Base-by-base conservation (phyloP, 2,329 filamentous ascomycete species). In the Apiospora phragmitis region DNA sequence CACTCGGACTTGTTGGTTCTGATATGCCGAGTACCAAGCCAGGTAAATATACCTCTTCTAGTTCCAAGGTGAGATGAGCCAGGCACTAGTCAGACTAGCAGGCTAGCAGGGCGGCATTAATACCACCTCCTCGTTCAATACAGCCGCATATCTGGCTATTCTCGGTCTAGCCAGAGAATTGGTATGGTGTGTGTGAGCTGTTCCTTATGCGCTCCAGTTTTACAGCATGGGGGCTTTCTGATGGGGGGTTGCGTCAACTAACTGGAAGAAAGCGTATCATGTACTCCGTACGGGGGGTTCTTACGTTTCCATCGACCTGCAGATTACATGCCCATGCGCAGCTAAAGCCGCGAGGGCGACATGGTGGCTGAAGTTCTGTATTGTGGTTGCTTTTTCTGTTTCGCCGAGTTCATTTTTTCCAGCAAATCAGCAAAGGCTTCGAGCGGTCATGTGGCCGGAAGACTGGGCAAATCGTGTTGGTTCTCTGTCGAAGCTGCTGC, bases 121-220 rank as follows among this genome's bases (percentile, higher is more conserved):
- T 62, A 35, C 51, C 29, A 62, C 55, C 55, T 24, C 32, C 55
- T 62, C 55, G 32, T n/a, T 38, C 55, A 38, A 38, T n/a, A 62
- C 55, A 62, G 32, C 55, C 55, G 55, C 55, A 62, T 38, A 62
- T 62, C 32, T 62, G 55, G 29, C 55, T 62, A 62, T 62, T 38
- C 32, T 38, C 32, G 55, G 55, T 38, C 55, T 62, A 62, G 55
- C 32, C 18, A 38, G 18, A 24, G 55, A 4, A n/a, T 24, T 62
- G 55, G 18, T 62, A 62, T 62, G 55, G 55, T 62, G 55, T 62
- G 55, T n/a, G 18, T 62, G 55, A 62, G 55, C 55, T 62, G 55
- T n/a, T 38, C 55, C 55, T 62, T 38, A 62, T 62, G 55, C 55
- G n/a, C 55, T 62, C 55, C 55, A 62, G 55, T 62, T 62, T 62